Evolutionary conservation across 331 rosid species (phyloP).

Genomic region (Erythrophleum ivorense): DNA sequence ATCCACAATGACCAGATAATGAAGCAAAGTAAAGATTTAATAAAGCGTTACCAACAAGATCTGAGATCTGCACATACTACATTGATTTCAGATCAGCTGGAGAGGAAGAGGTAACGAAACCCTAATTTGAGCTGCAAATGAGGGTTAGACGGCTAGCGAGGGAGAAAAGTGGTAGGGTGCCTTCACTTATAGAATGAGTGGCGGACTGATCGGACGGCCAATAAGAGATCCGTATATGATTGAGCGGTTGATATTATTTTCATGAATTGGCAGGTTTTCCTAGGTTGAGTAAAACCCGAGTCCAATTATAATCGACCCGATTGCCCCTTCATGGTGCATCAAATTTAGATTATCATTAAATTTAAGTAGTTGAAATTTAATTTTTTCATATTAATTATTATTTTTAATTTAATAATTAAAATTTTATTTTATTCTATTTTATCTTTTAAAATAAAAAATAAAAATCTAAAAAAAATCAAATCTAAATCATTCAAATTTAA

Average conservation of each 20-base stretch:
- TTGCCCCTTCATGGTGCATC: too few relatives aligned
- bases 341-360: too few relatives aligned
- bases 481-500: too few relatives aligned
- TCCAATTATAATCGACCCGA: neutral
- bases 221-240: neutral
- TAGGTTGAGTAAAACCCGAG: neutral
- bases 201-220: conserved; percentile 38
- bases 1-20: conserved; percentile 83
- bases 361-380: too few relatives aligned
- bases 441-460: too few relatives aligned
- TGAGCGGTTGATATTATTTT: neutral
- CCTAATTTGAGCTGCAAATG: neutral
- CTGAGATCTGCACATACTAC: neutral
- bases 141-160: neutral
- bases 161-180: fast-evolving
- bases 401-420: too few relatives aligned
- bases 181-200: conserved; percentile 12
- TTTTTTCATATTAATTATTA: too few relatives aligned
- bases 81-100: neutral
- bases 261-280: too few relatives aligned
- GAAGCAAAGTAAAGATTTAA: conserved; percentile 36
- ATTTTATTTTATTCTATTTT: too few relatives aligned
- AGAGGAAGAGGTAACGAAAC: neutral
- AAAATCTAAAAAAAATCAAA: too few relatives aligned
- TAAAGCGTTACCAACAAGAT: neutral